Percentiles rank a stretch among this genome's conserved stretches.
These are phyloP conservation scores for Thelonectria olida DNA, from an alignment of 2,329 filamentous ascomycete genomes.

Conservation along the genomic window DNA sequence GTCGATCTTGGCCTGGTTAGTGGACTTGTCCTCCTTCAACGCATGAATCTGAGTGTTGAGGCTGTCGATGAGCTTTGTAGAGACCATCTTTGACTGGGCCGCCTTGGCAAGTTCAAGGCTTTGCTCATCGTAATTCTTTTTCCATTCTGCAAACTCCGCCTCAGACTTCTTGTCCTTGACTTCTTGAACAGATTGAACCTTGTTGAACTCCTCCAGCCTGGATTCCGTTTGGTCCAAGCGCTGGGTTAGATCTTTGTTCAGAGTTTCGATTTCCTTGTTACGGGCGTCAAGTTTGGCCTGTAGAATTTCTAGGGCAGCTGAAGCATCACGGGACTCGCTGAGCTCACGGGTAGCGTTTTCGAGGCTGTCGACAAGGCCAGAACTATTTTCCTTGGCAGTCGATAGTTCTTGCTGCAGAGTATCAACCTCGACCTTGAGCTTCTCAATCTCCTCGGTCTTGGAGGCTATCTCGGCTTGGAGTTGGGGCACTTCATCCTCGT, in stretches of 20 bases:
- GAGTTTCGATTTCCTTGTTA: constrained; percentile 56
- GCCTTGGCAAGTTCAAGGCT: constrained; percentile 52
- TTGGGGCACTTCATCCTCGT: constrained; percentile 85
- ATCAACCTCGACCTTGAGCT: constrained; percentile 74
- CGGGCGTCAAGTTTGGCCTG: constrained; percentile 60
- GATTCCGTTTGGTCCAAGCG: constrained; percentile 54
- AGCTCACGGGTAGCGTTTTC: constrained; percentile 75
- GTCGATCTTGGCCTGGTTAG: constrained; percentile 46
- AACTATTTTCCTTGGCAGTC: constrained; percentile 74
- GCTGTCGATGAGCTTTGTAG: constrained; percentile 53
- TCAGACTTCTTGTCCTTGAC: constrained; percentile 49
- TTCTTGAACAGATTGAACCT: constrained; percentile 44
- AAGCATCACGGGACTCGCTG: constrained; percentile 54
- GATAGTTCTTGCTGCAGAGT: constrained; percentile 75
- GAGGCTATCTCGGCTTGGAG: constrained; percentile 79
- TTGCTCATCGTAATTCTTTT: constrained; percentile 49
- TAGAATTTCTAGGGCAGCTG: constrained; percentile 54
- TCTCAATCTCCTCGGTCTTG: constrained; percentile 75
- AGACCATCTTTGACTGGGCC: constrained; percentile 49
- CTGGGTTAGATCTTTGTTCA: constrained; percentile 61
- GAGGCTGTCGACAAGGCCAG: constrained; percentile 72
- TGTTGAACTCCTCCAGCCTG: constrained; percentile 56
- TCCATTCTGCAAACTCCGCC: constrained; percentile 46
- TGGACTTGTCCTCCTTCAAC: constrained; percentile 46
- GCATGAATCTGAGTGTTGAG: constrained; percentile 49